phyloP scores from a whole-genome alignment of 371 early-diverging fungal genomes.

The Actinomortierella ambigua region DNA sequence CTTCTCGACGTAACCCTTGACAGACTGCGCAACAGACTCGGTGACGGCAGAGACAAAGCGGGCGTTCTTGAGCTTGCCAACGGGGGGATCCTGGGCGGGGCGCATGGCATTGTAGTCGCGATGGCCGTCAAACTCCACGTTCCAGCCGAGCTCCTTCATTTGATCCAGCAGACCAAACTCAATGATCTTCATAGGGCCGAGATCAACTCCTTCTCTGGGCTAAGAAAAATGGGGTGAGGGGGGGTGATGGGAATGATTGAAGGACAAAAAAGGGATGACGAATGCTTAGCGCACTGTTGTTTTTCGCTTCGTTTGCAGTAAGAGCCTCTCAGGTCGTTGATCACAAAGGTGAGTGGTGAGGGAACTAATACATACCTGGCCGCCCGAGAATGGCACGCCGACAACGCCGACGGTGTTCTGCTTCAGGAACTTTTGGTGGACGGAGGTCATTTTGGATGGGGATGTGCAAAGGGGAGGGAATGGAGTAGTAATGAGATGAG shows the following conservation, averaged over 20 bases:
- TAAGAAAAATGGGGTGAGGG: slow-evolving; percentile 19
- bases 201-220: slow-evolving; percentile 90
- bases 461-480: slow-evolving; percentile 5
- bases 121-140: slow-evolving; percentile 72
- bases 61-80: slow-evolving; percentile 84
- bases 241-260: not conserved
- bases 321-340: too few relatives aligned
- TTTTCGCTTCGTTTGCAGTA: too few relatives aligned
- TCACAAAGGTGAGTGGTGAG: not conserved
- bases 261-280: too few relatives aligned
- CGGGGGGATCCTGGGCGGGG: slow-evolving; percentile 70
- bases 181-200: slow-evolving; percentile 82
- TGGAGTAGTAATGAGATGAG: slow-evolving; percentile 3
- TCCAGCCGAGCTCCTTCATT: slow-evolving; percentile 82
- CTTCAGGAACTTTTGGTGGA: slow-evolving; percentile 50
- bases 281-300: too few relatives aligned
- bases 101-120: slow-evolving; percentile 56
- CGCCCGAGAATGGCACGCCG: slow-evolving; percentile 84
- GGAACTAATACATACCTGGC: slow-evolving; percentile 52
- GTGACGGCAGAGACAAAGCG: slow-evolving; percentile 85
- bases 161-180: slow-evolving; percentile 87
- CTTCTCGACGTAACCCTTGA: slow-evolving; percentile 63
- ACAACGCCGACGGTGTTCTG: slow-evolving; percentile 70
- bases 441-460: slow-evolving; percentile 17
- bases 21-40: slow-evolving; percentile 66